Base-by-base conservation (phyloP, 371 early-diverging fungal genomes). In the Actinomortierella ambigua region DNA sequence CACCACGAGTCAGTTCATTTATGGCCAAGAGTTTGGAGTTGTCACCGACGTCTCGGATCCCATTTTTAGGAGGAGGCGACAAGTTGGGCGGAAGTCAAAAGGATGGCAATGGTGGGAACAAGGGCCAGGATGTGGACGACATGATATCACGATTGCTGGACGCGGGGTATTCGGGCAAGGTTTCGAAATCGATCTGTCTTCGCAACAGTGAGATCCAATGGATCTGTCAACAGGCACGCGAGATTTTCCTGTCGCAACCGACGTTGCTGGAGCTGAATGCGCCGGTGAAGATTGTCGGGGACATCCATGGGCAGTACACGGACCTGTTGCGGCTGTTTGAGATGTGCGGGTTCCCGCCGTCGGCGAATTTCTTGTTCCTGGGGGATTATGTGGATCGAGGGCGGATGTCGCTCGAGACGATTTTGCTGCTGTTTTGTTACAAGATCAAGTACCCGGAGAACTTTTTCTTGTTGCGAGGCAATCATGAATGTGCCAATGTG, bases 331-430 rank as follows among this genome's bases (percentile, higher is more conserved):
- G 94, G 53, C 77, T 97, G 42, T 99, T 95, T 79, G 97, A 93
- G 76, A 89, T 86, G 90, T 92, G 90, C 77, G 99, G 93, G 15
- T 96, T 89, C 80, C 99, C 92, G 60, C 98, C 91, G 2, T 82
- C 79, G 50, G 85, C 90, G 70, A 97, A 94, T 83, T 98, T 94
- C 69, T 79, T 99, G 53, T 97, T 99, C 67, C 77, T 99, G 52
- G 98, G 98, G n/a, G 99, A 99, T 77, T 99, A 99, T 82, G 99
- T 99, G 1, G 98, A 99, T 80, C 88, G 99, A 55, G 99, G 99
- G 40, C 96, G 96, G 78, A 95, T 97, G 79, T 90, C 91, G 62
- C 76, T 99, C 41, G 99, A 99, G 79, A 98, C 96, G 11, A 96
- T 99, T 65, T 81, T 93, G 55, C 79, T 98, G 41, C 80, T 99